phyloP scores from a whole-genome alignment of 495 filamentous ascomycete species.

The Articulospora tetracladia region DNA sequence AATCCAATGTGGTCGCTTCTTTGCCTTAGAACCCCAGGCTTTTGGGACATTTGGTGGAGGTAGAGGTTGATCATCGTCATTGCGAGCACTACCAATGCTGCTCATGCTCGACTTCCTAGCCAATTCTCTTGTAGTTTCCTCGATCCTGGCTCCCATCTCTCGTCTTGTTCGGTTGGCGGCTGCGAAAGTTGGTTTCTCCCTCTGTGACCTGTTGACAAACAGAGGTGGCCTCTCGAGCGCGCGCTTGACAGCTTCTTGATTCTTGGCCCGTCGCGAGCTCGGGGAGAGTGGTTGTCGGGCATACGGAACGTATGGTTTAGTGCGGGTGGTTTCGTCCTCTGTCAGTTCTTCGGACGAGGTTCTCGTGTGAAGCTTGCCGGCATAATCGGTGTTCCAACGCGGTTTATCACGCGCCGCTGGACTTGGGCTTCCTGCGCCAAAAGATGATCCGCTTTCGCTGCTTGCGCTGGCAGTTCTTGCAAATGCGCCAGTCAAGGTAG shows the following conservation, averaged over 20 bases:
- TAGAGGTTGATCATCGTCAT: conserved; percentile 31
- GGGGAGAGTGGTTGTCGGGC: background rate
- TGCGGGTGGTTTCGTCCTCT: background rate
- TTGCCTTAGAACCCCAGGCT: conserved; percentile 56
- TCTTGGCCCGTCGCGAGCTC: background rate
- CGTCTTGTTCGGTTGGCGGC: background rate
- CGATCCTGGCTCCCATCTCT: conserved; percentile 20
- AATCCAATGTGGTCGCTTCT: conserved; percentile 19
- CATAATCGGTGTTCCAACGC: background rate
- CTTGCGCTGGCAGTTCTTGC: background rate
- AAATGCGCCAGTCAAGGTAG: background rate
- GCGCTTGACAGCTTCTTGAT: background rate
- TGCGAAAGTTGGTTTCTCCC: background rate
- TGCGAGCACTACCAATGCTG: conserved; percentile 27
- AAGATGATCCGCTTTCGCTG: background rate
- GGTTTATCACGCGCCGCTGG: conserved; percentile 1
- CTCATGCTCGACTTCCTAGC: conserved; percentile 23
- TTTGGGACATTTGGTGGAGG: conserved; percentile 50
- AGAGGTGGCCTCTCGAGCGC: background rate
- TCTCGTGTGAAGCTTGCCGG: background rate
- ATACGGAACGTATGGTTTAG: background rate
- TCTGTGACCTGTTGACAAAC: background rate
- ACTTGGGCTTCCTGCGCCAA: conserved; percentile 7
- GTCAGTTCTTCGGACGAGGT: background rate
- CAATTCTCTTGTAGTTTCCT: conserved; percentile 31